Evolutionary conservation across 2,329 filamentous ascomycete genomes (phyloP).

Genomic region (Didymella pinodella): DNA sequence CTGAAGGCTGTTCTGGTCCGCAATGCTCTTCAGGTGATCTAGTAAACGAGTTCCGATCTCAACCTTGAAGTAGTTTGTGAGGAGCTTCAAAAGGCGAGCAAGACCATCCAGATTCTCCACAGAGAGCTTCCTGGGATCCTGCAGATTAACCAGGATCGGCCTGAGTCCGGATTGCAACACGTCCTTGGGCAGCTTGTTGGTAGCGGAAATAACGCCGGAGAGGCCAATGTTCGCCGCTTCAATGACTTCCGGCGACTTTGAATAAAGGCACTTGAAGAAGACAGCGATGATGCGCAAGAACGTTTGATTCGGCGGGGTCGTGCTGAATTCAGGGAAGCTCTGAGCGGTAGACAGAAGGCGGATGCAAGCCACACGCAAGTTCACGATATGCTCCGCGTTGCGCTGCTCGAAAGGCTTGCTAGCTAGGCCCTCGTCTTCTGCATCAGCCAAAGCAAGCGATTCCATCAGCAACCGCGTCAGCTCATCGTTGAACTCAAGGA

Average conservation of each 20-base stretch:
- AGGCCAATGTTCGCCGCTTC: slow-evolving; percentile 91
- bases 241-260: slow-evolving; percentile 89
- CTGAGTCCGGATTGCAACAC: slow-evolving; percentile 91
- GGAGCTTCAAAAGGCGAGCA: slow-evolving; percentile 83
- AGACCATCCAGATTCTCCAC: slow-evolving; percentile 91
- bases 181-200: slow-evolving; percentile 92
- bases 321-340: slow-evolving; percentile 88
- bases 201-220: slow-evolving; percentile 85
- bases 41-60: slow-evolving; percentile 94
- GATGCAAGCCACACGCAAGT: slow-evolving; percentile 90
- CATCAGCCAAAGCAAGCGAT: slow-evolving; percentile 90
- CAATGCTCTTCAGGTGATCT: slow-evolving; percentile 91
- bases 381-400: slow-evolving; percentile 94
- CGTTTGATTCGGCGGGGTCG: slow-evolving; percentile 71
- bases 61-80: slow-evolving; percentile 99
- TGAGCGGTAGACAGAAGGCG: slow-evolving; percentile 92
- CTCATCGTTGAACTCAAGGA: slow-evolving; percentile 90
- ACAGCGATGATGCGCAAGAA: slow-evolving; percentile 79
- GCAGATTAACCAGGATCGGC: slow-evolving; percentile 94
- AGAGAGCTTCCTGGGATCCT: slow-evolving; percentile 88
- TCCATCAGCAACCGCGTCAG: slow-evolving; percentile 91
- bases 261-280: slow-evolving; percentile 98
- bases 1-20: slow-evolving; percentile 80
- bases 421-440: slow-evolving; percentile 89
- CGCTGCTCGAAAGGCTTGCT: slow-evolving; percentile 88